Base-by-base conservation (phyloP, 352 stramenopile genomes). In the Globisporangium viniferum region DNA sequence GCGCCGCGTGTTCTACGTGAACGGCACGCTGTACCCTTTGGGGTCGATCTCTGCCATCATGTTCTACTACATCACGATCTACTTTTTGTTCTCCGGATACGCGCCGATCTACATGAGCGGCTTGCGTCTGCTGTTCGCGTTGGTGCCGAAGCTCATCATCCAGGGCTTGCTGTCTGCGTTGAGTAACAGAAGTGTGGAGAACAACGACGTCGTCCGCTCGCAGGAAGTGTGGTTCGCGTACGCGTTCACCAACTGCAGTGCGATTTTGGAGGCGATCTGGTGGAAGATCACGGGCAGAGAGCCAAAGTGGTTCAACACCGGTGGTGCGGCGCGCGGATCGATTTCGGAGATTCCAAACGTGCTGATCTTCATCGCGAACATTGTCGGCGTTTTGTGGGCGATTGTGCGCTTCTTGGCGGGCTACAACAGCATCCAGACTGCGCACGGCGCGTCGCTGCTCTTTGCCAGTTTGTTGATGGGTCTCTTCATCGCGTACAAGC, bases 191-290 rank as follows among this genome's bases (percentile, higher is more conserved):
- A 91, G 80, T 9, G 84, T 94, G 27, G 86, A 94, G 22, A 94
- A 93, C 75, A 92, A 83, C 69, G 86, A 94, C 62, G 86, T 94
- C 31, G 81, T 93, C 53, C 84, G 86, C 22, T 92, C 86, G 35
- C 86, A 94, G 66, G 84, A 94, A 67, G 85, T 88, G 53, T 94
- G 84, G 84, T 94, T 94, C 66, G 82, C 84, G 12, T 94, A 94
- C 71, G 77, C 82, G 18, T 94, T 94, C 76, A 93, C 84, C 3
- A 91, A 92, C 75, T 90, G 80, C 70, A 85, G 75, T 48, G 86
- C 86, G 18, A 82, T 94, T 55, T 48, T 92, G 41, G 86, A 94
- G 64, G 81, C 86, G 0, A 75, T 94, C 56, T 93, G 83, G 84
- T 93, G 84, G 86, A 93, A 93, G 72, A 79, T 93, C 54, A 93